Evolutionary conservation across 1,139 yeast species (phyloP).

Genomic region (Torulaspora pretoriensis): DNA sequence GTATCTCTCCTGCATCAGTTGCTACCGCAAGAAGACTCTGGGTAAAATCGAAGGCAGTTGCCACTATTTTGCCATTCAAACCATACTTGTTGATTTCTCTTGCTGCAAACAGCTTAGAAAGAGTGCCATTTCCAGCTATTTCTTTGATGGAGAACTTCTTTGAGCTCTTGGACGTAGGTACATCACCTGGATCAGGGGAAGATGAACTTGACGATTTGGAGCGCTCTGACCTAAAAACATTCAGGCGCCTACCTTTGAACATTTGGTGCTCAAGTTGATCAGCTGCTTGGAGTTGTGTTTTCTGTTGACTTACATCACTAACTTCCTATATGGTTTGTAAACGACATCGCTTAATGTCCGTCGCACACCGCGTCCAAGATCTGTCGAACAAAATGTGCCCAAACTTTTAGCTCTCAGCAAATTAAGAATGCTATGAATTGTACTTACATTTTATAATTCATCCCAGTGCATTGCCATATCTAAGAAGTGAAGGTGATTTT

Average conservation of each 20-base stretch:
- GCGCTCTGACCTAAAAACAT: slow-evolving; percentile 45
- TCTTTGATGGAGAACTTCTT: slow-evolving; percentile 25
- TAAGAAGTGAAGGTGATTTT: too few species aligned
- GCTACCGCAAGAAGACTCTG: slow-evolving; percentile 83
- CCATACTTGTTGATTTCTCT: slow-evolving; percentile 49
- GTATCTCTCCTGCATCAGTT: slow-evolving; percentile 63
- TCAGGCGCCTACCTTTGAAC: slow-evolving; percentile 50
- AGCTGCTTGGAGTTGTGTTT: neutral
- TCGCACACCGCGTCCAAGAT: neutral
- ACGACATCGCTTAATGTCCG: neutral
- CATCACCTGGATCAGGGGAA: slow-evolving; percentile 19
- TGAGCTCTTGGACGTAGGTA: slow-evolving; percentile 2
- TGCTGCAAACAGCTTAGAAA: slow-evolving; percentile 40
- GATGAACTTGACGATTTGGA: slow-evolving; percentile 7
- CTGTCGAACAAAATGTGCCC: too few species aligned
- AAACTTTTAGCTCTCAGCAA: too few species aligned
- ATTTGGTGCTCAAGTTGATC: slow-evolving; percentile 26
- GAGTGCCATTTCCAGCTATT: slow-evolving; percentile 39
- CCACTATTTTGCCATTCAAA: slow-evolving; percentile 52
- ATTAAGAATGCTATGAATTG: neutral
- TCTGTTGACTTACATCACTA: neutral
- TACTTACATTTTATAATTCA: neutral
- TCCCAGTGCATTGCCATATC: too few species aligned
- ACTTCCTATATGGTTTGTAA: neutral
- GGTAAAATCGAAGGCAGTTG: slow-evolving; percentile 79